Conservation (phyloP, 768 basidiomycete genomes). For the Fibroporia radiculosa region DNA sequence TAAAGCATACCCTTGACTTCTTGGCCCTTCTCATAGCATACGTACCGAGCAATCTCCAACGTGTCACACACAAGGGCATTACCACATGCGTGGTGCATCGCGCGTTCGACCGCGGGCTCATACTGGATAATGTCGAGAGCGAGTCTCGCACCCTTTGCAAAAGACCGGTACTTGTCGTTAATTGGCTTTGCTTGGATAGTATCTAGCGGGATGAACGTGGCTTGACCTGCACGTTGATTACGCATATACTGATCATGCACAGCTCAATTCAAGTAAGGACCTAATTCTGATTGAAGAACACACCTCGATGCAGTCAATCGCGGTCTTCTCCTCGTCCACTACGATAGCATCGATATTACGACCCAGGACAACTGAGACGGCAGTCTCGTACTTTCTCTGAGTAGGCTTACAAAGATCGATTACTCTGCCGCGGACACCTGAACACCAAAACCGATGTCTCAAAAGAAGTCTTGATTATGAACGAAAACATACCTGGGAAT, state of each 20-base stretch:
- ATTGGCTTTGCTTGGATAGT: slow-evolving; percentile 91
- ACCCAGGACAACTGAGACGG: slow-evolving; percentile 87
- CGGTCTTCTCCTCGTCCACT: slow-evolving; percentile 94
- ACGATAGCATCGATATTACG: slow-evolving; percentile 94
- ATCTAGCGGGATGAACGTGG: slow-evolving; percentile 98
- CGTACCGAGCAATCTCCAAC: slow-evolving; percentile 84
- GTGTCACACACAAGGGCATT: slow-evolving; percentile 93
- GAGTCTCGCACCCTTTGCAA: slow-evolving; percentile 66
- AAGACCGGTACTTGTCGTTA: slow-evolving; percentile 90
- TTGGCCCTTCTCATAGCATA: slow-evolving; percentile 91
- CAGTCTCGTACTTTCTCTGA: slow-evolving; percentile 83
- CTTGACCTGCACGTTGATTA: slow-evolving; percentile 89
- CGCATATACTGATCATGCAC: slow-evolving; percentile 67
- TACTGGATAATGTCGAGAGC: slow-evolving; percentile 55
- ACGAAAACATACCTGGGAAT: slow-evolving; percentile 63
- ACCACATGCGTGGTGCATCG: slow-evolving; percentile 95
- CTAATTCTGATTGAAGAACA: neutral
- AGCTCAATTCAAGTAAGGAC: neutral
- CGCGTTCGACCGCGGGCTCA: slow-evolving; percentile 78
- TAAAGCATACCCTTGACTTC: slow-evolving; percentile 81
- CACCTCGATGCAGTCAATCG: slow-evolving; percentile 96
- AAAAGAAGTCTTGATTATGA: neutral
- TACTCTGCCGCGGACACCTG: slow-evolving; percentile 88
- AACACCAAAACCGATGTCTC: neutral
- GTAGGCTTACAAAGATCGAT: slow-evolving; percentile 94